phyloP scores from a whole-genome alignment of 140 eudicot species.

The Senecio squalidus region DNA sequence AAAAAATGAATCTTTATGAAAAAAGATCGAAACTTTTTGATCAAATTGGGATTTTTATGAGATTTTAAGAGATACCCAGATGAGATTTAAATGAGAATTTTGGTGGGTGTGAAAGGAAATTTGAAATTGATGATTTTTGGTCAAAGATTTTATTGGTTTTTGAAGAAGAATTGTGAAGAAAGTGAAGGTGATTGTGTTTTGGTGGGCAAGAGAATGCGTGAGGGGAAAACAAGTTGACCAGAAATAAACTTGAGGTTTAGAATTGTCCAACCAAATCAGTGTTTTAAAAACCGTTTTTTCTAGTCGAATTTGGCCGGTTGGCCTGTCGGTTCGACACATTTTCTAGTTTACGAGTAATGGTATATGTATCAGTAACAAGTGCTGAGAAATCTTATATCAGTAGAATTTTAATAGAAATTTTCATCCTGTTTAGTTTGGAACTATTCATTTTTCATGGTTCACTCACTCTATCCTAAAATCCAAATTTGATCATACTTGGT shows the following conservation, averaged over 20 bases:
- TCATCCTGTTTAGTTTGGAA: no score
- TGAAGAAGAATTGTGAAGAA: conserved; percentile 10
- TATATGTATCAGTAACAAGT: no score
- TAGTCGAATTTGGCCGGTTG: no score
- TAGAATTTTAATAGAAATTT: no score
- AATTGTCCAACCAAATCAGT: conserved; percentile 25
- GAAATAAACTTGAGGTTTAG: conserved; percentile 50
- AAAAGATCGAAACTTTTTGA: neutral
- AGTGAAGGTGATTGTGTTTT: conserved; percentile 6
- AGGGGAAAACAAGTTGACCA: conserved; percentile 26
- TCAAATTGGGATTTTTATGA: neutral
- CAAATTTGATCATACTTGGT: no score
- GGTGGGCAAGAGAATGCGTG: conserved; percentile 1
- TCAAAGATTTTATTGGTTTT: conserved; percentile 14
- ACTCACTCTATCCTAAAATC: no score
- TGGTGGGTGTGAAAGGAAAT: conserved; percentile 36
- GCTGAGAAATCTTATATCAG: no score
- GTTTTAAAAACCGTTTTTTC: no score
- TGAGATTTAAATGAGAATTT: conserved; percentile 19
- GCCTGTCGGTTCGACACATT: no score
- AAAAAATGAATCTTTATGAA: neutral
- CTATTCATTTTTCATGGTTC: no score
- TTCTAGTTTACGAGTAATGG: no score
- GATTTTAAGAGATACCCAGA: conserved; percentile 19
- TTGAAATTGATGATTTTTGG: conserved; percentile 19